Base-by-base conservation (phyloP, 2,329 filamentous ascomycete species). In the Penicillium oxalicum region DNA sequence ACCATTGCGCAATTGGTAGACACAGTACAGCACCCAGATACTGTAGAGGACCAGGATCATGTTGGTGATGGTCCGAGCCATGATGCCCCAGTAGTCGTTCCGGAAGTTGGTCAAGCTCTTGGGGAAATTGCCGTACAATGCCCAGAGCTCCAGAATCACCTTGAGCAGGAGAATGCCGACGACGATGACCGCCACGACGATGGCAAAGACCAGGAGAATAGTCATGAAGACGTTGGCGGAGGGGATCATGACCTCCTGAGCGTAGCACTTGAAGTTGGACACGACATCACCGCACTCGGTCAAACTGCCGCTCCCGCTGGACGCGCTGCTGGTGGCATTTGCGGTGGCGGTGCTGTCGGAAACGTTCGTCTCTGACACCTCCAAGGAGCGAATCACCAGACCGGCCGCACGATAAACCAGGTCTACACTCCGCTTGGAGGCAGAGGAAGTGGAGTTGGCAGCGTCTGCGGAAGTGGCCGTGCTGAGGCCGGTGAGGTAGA, bases 211-310 rank as follows among this genome's bases (percentile, higher is more conserved):
- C 44, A 97, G 76, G 1, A 97, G 79, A 4, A 95, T 84, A 0
- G 89, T 96, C 91, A 98, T 95, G 74, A 97, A 97, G 1, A 89
- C 90, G 72, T 96, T 95, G 42, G 87, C 83, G 58, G 87, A 81
- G 13, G 93, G 93, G 45, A 97, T 90, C 38, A 81, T 83, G 49
- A 95, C 79, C 65, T 91, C 78, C 65, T 95, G 83, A n/a, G 84
- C 86, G 62, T 86, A 95, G 28, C 81, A 87, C 67, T 91, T 80
- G 61, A 97, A 86, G 45, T 89, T 88, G 41, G 80, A 77, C 32
- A 95, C 87, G 45, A 79, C 71, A 39, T 57, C 60, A 9, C 48
- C 57, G 35, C 59, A 58, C 26, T 52, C 56, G 27, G 49, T 51
- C 34, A 49, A 56, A 43, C 56, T 32, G 29, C 4, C 29, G 4